A percentile compares a stretch with the other conserved stretches of the same genome.
These are phyloP conservation scores for Dendrothele bispora DNA, from an alignment of 768 basidiomycete species.

Conservation along the genomic window DNA sequence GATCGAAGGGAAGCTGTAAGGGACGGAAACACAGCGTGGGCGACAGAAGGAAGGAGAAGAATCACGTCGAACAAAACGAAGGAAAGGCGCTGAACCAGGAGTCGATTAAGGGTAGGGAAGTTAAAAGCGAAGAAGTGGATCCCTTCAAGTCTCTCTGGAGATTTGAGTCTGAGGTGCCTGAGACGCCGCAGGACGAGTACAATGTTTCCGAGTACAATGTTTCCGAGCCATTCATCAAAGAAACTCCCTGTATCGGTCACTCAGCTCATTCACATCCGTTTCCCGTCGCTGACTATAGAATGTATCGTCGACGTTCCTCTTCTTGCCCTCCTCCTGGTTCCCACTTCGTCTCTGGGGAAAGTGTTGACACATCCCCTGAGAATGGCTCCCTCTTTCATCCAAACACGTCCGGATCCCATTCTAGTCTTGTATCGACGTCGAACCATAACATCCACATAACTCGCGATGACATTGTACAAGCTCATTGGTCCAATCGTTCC, in stretches of 20 bases:
- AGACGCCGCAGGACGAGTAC: no score
- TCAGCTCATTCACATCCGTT: slow-evolving; percentile 8
- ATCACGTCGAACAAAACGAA: slow-evolving; percentile 1
- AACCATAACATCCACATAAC: no score
- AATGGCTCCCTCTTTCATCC: slow-evolving; percentile 21
- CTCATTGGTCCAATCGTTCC: slow-evolving; percentile 30
- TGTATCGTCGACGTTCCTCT: slow-evolving; percentile 32
- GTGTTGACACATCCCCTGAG: neutral
- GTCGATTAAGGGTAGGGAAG: neutral
- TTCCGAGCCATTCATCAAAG: no score
- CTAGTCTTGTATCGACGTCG: no score
- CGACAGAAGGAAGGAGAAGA: slow-evolving; percentile 11
- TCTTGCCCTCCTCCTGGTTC: slow-evolving; percentile 39
- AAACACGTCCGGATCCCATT: no score
- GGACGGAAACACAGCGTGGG: slow-evolving; percentile 8
- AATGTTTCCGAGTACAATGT: no score
- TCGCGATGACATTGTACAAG: slow-evolving; percentile 30
- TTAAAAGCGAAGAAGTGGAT: no score
- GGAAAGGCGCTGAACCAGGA: neutral
- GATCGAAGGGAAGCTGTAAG: slow-evolving; percentile 7
- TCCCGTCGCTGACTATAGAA: slow-evolving; percentile 8
- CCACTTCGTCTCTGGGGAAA: slow-evolving; percentile 9
- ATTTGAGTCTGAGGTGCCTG: no score
- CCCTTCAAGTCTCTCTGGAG: no score
- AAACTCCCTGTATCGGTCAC: neutral